These are phyloP conservation scores for Chrysanthemum lavandulifolium DNA, from an alignment of 129 eudicot species.

Conservation along the genomic window DNA sequence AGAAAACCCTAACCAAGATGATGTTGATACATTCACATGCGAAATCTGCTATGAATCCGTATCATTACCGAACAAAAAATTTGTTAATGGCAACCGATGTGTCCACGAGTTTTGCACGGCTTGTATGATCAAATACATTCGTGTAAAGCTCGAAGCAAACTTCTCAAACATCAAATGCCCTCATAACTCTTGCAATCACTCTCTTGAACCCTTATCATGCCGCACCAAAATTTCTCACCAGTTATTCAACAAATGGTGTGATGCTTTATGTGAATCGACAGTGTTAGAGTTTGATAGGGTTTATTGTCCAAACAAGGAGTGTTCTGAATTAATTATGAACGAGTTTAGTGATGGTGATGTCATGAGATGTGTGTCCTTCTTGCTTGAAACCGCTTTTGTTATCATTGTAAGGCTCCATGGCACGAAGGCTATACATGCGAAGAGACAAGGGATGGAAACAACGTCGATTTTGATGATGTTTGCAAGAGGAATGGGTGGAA, in stretches of 20 bases:
- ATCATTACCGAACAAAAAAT: background rate
- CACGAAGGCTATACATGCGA: conserved; percentile 24
- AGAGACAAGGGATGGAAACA: conserved; percentile 44
- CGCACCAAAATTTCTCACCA: background rate
- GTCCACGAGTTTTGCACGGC: background rate
- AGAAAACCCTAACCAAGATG: background rate
- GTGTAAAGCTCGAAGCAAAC: background rate
- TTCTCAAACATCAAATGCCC: too few relatives aligned
- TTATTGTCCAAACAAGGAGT: conserved; percentile 46
- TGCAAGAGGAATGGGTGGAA: conserved; percentile 43
- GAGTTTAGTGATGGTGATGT: background rate
- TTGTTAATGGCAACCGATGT: background rate
- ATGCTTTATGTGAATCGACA: conserved; percentile 38
- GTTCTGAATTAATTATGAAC: conserved; percentile 30
- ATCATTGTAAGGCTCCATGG: background rate
- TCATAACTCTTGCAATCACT: too few relatives aligned
- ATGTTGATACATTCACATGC: background rate
- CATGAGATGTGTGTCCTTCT: conserved; percentile 33
- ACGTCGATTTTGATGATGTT: conserved; percentile 43
- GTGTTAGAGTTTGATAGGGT: conserved; percentile 26
- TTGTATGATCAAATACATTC: background rate
- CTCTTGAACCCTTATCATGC: too few relatives aligned
- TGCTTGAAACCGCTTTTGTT: conserved; percentile 44
- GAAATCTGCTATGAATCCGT: background rate
- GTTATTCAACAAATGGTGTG: conserved; percentile 51